Base-by-base conservation (phyloP, 495 filamentous ascomycete species). In the Aspergillus indologenus region DNA sequence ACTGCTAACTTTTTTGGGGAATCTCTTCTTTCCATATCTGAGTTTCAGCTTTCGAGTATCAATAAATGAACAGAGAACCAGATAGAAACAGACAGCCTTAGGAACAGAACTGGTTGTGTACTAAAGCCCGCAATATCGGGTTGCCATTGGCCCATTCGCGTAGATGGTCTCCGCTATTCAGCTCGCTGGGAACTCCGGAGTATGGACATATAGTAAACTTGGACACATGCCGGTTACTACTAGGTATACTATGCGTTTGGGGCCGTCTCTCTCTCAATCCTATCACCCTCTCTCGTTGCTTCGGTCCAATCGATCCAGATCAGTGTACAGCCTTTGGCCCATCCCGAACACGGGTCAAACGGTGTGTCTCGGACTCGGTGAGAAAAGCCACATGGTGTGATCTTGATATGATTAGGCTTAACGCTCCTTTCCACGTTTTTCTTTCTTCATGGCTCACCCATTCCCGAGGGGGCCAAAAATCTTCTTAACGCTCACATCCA, bases 351-450 rank as follows among this genome's bases (percentile, higher is more conserved):
- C 24, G 22, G 22, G 47, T 50, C 21, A 50, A 50, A 50, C 47
- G 22, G 47, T 29, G 17, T 51, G 23, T 26, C 48, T 23, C 48
- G 9, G 26, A n/a, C n/a, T n/a, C n/a, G 3, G 26, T 9, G 26
- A 29, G 26, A 29, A 34, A 54, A 43, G 57, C 57, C 57, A 59
- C 57, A 59, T 59, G 57, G 57, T 21, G 23, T 50, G 47, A 57
- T 49, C 55, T 57, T 57, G 55, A 40, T 48, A 49, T 48, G 54
- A 56, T 19, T 51, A 51, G 23, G 48, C 48, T 51, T 51, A 51
- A 51, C 48, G 48, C 18, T 56, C 44, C 19, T 56, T 53, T 53
- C 34, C 34, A 17, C 19, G 15, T 53, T 53, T 40, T 40, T 40
- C 24, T 54, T 54, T 21, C 11, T 24, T 60, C 21, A 31, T 50